Evolutionary conservation across 768 basidiomycete species (phyloP), one percentile per base, ranked within the genome.

Genomic region (Kwoniella botswanensis): DNA sequence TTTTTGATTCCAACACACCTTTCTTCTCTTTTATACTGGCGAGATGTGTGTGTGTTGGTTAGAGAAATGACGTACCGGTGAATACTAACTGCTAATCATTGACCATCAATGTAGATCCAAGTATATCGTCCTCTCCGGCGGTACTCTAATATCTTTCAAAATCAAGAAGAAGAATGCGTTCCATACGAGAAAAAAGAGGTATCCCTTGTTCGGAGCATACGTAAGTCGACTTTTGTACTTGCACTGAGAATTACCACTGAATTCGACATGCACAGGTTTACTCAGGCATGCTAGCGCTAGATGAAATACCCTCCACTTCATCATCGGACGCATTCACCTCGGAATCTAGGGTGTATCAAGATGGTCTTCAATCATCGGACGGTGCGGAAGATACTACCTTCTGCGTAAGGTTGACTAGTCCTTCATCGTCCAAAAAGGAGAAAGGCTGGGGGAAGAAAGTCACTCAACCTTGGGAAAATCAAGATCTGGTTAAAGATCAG

Each of bases 301-400:
- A 79, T 22, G 82, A 83, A 46, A 26, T 83, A 4, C 75, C 74
- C 41, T 75, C 62, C 21, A 70, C 67, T 1, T 71, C 60, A 13
- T 66, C 73, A 15, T 71, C 77, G 56, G 76, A 80, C 54, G 74
- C 74, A 4, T 74, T 78, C n/a, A 60, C 15, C 4, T 70, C 71
- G 10, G 76, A 80, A 50, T 88, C 93, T 1, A 88, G 93, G 11
- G 89, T 92, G 57, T 98, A 97, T 80, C 87, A 90, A 66, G 96
- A 98, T 78, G 95, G 95, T 1, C 85, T 98, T 12, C 92, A 96
- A 83, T 89, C 90, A 12, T 62, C 93, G 72, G 95, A 98, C 75
- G 87, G 88, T 10, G 91, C 92, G 61, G 93, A 95, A 80, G 95
- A 98, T 81, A 91, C 89, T 74, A 84, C 94, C 15, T 94, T 98